phyloP scores from a whole-genome alignment of 2,329 filamentous ascomycete genomes.

The Aspergillus versicolor region DNA sequence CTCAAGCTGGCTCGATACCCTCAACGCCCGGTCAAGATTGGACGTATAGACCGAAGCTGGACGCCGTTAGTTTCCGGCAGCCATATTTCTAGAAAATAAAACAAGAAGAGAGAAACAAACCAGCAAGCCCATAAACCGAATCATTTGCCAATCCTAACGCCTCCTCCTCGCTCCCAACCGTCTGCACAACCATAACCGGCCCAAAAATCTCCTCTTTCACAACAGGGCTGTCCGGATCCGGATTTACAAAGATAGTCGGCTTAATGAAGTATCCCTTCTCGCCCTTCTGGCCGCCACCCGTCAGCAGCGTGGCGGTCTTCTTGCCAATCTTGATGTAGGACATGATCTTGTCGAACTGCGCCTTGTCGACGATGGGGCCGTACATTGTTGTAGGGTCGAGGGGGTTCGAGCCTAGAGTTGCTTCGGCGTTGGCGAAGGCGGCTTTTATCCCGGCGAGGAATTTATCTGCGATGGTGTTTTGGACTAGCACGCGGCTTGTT shows the following conservation, averaged over 20 bases:
- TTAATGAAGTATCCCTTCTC: constrained; percentile 8
- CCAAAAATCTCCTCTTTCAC: constrained; percentile 14
- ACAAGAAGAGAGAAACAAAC: too few species aligned
- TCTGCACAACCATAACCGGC: constrained; percentile 8
- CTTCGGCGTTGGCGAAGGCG: constrained; percentile 5
- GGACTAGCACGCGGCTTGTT: constrained; percentile 22
- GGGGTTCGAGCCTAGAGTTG: not conserved
- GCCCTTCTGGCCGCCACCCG: constrained; percentile 8
- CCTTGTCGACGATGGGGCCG: constrained; percentile 13
- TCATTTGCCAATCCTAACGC: constrained; percentile 8
- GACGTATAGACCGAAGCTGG: constrained; percentile 5
- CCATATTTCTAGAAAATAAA: too few species aligned
- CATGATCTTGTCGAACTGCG: constrained; percentile 12
- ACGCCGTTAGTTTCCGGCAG: too few species aligned
- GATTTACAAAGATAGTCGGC: constrained; percentile 14
- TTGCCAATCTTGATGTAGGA: constrained; percentile 9
- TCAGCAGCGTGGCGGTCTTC: constrained; percentile 1
- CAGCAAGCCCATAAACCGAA: constrained; percentile 7
- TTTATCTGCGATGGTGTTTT: constrained; percentile 17
- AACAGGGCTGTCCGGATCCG: not conserved
- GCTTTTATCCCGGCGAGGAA: constrained; percentile 15
- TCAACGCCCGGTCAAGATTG: constrained; percentile 8
- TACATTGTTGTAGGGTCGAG: constrained; percentile 1
- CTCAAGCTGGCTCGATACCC: constrained; percentile 9
- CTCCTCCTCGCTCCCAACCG: constrained; percentile 12